phyloP scores from a whole-genome alignment of 2,329 filamentous ascomycete species.

The Aspergillus eucalypticola region DNA sequence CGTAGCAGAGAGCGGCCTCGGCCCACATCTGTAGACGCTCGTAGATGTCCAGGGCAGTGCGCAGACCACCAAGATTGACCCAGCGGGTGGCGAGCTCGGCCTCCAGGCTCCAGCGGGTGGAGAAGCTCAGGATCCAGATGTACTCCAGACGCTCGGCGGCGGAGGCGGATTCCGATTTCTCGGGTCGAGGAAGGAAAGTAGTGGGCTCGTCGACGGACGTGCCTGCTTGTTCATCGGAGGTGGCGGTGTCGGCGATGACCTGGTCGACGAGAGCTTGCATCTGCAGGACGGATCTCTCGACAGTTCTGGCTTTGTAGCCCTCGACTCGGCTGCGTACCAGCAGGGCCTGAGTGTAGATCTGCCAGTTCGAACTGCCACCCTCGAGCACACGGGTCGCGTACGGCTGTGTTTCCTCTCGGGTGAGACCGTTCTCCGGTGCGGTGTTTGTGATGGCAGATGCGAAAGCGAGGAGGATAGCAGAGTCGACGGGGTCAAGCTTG shows the following conservation, averaged over 20 bases:
- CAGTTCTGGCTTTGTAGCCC: constrained; percentile 78
- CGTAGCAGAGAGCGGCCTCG: constrained; percentile 88
- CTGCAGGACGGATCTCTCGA: constrained; percentile 87
- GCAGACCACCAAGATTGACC: constrained; percentile 81
- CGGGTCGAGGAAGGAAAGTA: constrained; percentile 77
- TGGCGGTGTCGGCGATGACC: constrained; percentile 79
- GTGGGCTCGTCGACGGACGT: constrained; percentile 55
- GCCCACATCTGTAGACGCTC: constrained; percentile 91
- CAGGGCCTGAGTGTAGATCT: constrained; percentile 92
- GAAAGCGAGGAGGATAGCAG: constrained; percentile 75
- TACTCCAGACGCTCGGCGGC: constrained; percentile 76
- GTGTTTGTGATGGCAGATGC: constrained; percentile 91
- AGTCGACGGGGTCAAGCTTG: constrained; percentile 77
- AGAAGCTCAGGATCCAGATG: constrained; percentile 78
- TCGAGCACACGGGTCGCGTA: constrained; percentile 86
- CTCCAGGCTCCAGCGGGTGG: constrained; percentile 90
- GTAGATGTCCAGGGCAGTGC: constrained; percentile 93
- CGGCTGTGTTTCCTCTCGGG: constrained; percentile 88
- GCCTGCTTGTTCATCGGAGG: constrained; percentile 39
- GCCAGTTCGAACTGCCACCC: constrained; percentile 93
- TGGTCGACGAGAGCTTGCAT: constrained; percentile 95
- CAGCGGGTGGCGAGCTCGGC: constrained; percentile 91
- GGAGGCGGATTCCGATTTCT: constrained; percentile 71
- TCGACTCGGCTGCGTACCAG: constrained; percentile 89
- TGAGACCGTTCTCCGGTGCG: constrained; percentile 78